Percentiles rank a stretch among this genome's conserved stretches.
These are phyloP conservation scores for Acer campestre DNA, from an alignment of 345 rosid species.

Conservation along the genomic window DNA sequence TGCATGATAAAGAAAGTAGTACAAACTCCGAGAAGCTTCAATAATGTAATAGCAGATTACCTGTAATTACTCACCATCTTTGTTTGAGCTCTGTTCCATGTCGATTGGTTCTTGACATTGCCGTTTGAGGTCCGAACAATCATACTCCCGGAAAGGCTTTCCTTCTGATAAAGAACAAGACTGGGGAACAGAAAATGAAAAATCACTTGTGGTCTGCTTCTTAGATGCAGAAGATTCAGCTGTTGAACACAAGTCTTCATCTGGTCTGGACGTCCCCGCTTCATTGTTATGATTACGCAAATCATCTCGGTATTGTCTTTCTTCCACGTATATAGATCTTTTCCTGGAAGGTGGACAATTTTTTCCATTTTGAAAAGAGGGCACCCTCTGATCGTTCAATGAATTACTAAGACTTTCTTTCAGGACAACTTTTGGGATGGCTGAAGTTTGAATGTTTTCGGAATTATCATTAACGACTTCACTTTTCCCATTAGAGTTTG, in stretches of 20 bases:
- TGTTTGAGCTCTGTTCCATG: conserved; percentile 32
- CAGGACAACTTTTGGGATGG: conserved; percentile 39
- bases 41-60: conserved; percentile 7
- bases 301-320: conserved; percentile 14
- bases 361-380: conserved; percentile 40
- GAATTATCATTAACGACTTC: conserved; percentile 78
- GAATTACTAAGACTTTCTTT: conserved; percentile 55
- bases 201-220: conserved; percentile 44
- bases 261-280: conserved; percentile 36
- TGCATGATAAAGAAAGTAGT: not conserved
- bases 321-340: conserved; percentile 53
- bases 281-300: conserved; percentile 20
- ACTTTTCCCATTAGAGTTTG: conserved; percentile 33
- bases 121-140: conserved; percentile 41
- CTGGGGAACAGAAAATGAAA: conserved; percentile 67
- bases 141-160: conserved; percentile 43
- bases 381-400: conserved; percentile 83
- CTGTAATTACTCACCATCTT: conserved; percentile 34
- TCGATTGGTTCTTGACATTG: conserved; percentile 34
- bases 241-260: conserved; percentile 64
- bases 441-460: conserved; percentile 34
- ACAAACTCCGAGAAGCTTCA: not conserved
- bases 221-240: conserved; percentile 70
- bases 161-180: conserved; percentile 51
- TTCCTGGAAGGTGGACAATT: conserved; percentile 38